Base-by-base conservation (phyloP, 805 yeast species). In the Yarrowia keelungensis region DNA sequence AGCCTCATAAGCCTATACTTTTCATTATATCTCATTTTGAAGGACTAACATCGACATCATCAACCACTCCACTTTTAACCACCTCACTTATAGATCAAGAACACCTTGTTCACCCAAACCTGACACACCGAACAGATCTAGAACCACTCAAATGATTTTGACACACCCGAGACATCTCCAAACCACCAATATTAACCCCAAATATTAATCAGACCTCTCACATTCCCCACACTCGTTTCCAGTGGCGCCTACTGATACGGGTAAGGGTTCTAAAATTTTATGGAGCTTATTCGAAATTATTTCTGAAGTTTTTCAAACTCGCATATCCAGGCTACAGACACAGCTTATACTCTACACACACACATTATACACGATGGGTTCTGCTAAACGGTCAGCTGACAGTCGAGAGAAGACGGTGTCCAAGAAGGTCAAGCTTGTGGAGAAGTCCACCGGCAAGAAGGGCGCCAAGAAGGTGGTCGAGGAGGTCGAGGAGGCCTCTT, bases 311-410 rank as follows among this genome's bases (percentile, higher is more conserved):
- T 47, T 62, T 47, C 56, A 65, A 42, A 65, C 38, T 38, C 41
- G 68, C 59, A 53, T 53, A 53, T 35, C 22, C 43, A 42, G 39
- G 10, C 39, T 10, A 14, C 15, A 45, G 41, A 39, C 41, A 22
- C 36, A 53, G 12, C 59, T 26, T 26, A 26, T 26, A 26, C 32
- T 43, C 51, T 22, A 50, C 53, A 49, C 49, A 26, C 12, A 42
- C 46, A 49, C 50, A 42, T 35, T 19, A 42, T 35, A 43, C 32
- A 53, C 35, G 9, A 42, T 65, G 50, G 61, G 65, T 43, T 59
- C 65, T 59, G 65, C 65, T 35, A 59, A 59, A 45, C 65, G 65
- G 42, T 59, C 65, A 14, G 65, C 65, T 19, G 65, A 59, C 51
- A 35, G 41, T 16, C 65, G 65, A 56, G 64, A 56, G 15, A 56